phyloP scores from a whole-genome alignment of 2,329 filamentous ascomycete genomes.

The Penicillium sp. region DNA sequence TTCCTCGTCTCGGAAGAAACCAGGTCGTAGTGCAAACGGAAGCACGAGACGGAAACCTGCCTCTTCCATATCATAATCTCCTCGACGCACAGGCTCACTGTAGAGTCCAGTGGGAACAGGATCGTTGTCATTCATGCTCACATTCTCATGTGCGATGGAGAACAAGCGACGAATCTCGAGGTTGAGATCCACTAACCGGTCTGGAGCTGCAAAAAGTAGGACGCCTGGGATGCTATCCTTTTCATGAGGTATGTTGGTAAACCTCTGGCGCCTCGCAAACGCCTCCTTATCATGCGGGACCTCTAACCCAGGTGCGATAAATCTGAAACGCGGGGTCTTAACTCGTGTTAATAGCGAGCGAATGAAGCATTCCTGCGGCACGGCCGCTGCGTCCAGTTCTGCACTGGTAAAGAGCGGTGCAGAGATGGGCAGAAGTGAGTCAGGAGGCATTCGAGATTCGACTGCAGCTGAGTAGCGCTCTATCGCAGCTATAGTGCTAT shows the following conservation, averaged over 20 bases:
- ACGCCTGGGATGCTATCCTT: background rate
- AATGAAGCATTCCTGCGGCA: constrained; percentile 2
- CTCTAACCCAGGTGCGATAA: background rate
- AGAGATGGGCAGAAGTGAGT: constrained; percentile 4
- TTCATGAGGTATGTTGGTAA: background rate
- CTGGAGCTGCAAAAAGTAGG: background rate
- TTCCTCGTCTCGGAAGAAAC: background rate
- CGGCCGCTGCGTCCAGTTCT: constrained; percentile 1
- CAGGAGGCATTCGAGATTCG: background rate
- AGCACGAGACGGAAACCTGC: background rate
- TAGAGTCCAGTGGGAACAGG: background rate
- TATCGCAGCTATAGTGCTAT: constrained; percentile 13
- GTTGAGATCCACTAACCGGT: background rate
- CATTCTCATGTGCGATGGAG: background rate
- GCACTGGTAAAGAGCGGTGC: background rate
- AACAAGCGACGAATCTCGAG: background rate
- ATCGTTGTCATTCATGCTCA: background rate
- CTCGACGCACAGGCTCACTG: background rate
- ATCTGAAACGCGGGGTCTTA: background rate
- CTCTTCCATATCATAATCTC: background rate
- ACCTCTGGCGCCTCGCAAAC: background rate
- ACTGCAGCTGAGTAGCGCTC: constrained; percentile 6
- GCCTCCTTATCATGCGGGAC: background rate
- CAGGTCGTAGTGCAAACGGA: background rate
- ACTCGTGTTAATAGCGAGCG: background rate